These are phyloP conservation scores for Pholiota microspora DNA, from an alignment of 768 basidiomycete species.

Conservation along the genomic window DNA sequence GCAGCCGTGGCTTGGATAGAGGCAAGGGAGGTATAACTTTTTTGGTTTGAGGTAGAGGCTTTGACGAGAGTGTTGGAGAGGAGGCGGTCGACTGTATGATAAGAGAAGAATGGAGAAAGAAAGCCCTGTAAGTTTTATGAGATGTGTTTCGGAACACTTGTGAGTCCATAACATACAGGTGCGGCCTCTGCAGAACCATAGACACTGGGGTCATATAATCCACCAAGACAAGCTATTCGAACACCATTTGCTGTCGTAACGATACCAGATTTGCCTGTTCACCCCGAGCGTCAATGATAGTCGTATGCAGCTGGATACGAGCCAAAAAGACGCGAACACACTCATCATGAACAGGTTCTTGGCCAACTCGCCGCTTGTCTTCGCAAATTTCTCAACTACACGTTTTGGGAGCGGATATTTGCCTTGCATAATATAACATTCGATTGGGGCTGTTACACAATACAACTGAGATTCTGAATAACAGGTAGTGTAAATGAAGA, in stretches of 20 bases:
- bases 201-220: constrained; percentile 62
- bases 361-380: constrained; percentile 77
- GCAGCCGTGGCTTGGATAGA: constrained; percentile 61
- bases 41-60: constrained; percentile 34
- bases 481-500: neutral
- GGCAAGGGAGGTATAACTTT: constrained; percentile 63
- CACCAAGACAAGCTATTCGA: constrained; percentile 84
- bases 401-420: constrained; percentile 67
- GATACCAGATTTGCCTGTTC: constrained; percentile 74
- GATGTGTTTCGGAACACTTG: neutral
- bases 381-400: constrained; percentile 73
- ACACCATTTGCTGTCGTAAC: constrained; percentile 78
- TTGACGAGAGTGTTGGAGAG: constrained; percentile 67
- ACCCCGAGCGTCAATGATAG: constrained; percentile 6
- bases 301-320: neutral
- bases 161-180: constrained; percentile 44
- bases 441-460: constrained; percentile 63
- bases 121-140: constrained; percentile 54
- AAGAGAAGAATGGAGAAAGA: constrained; percentile 70
- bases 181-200: constrained; percentile 59
- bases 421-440: constrained; percentile 93
- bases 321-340: constrained; percentile 36
- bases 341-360: constrained; percentile 85
- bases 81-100: constrained; percentile 67
- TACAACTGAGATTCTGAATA: neutral